phyloP scores from a whole-genome alignment of 148 eudicot species.

The Agrostemma githago region DNA sequence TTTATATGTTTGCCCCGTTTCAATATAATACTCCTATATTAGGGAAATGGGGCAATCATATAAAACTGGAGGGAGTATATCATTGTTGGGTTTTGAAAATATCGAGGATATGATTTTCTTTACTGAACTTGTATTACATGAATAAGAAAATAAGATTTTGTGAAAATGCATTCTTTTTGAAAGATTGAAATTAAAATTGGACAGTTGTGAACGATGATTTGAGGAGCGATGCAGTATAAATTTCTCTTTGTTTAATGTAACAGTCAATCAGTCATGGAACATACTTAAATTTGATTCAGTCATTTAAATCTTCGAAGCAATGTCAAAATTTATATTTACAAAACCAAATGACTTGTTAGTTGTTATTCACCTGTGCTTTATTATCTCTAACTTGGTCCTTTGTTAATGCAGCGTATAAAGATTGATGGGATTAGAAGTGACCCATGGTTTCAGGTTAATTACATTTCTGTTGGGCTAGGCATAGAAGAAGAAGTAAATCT shows the following conservation, averaged over 20 bases:
- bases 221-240: neutral
- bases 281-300: neutral
- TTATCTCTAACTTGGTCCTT: constrained; percentile 15
- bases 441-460: constrained; percentile 76
- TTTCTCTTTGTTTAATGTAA: neutral
- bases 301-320: neutral
- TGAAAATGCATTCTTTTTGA: neutral
- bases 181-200: neutral
- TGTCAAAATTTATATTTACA: neutral
- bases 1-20: no score
- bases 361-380: neutral
- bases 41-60: no score
- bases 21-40: no score
- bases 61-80: no score
- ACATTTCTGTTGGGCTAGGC: constrained; percentile 49
- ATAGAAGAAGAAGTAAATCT: constrained; percentile 77
- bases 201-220: neutral
- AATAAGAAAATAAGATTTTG: neutral
- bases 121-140: neutral
- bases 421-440: constrained; percentile 70
- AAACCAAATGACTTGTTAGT: neutral
- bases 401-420: constrained; percentile 63
- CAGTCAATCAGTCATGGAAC: neutral
- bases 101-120: neutral
- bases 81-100: neutral